Percentiles rank a stretch among this genome's conserved stretches.
Conservation (phyloP, 2,329 filamentous ascomycete genomes). For the Biscogniauxia sp. region DNA sequence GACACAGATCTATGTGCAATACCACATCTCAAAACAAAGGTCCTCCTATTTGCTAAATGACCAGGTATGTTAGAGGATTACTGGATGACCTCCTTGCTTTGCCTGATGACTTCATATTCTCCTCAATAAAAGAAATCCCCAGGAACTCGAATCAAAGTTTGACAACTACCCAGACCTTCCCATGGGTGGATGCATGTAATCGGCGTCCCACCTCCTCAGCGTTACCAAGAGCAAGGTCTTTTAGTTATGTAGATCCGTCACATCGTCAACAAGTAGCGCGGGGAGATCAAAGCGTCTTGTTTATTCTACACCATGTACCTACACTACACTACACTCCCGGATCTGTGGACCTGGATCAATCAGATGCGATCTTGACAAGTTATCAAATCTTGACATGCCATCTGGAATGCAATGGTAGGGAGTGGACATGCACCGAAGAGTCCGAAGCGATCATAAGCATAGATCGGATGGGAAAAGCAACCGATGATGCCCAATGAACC, state of each 20-base stretch:
- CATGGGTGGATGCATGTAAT: slow-evolving; percentile 3
- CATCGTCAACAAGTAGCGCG: background rate
- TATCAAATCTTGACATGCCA: slow-evolving; percentile 6
- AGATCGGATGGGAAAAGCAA: slow-evolving; percentile 1
- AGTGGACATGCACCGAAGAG: slow-evolving; percentile 3
- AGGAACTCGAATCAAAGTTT: slow-evolving; percentile 8
- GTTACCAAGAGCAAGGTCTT: slow-evolving; percentile 2
- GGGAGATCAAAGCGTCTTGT: background rate
- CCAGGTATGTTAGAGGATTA: background rate
- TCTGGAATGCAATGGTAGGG: slow-evolving; percentile 7
- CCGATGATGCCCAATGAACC: background rate
- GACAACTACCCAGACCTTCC: slow-evolving; percentile 1
- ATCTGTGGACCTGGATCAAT: slow-evolving; percentile 6
- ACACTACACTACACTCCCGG: background rate
- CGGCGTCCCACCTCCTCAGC: slow-evolving; percentile 4
- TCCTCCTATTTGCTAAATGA: background rate
- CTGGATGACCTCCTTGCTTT: background rate
- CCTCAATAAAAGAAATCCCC: background rate
- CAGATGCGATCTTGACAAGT: slow-evolving; percentile 7
- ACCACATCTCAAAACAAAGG: background rate
- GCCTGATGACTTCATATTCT: background rate
- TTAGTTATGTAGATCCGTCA: slow-evolving; percentile 3
- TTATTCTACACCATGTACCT: background rate
- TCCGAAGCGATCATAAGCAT: background rate
- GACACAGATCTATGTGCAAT: background rate